Evolutionary conservation across 2,329 filamentous ascomycete species (phyloP).

Genomic region (Alternaria ventricosa): DNA sequence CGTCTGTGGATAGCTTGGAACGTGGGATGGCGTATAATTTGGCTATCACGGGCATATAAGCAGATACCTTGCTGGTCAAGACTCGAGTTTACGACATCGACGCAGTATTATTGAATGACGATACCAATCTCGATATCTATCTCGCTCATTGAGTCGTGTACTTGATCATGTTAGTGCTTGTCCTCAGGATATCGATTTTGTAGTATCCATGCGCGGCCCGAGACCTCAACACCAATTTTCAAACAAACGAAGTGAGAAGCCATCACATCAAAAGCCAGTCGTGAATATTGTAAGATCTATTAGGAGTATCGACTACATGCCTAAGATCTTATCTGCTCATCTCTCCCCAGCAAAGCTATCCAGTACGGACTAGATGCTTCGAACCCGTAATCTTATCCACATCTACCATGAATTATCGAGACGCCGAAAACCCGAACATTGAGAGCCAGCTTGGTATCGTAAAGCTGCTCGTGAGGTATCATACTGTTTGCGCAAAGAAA

Average conservation of each 20-base stretch:
- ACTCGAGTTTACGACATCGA: not conserved
- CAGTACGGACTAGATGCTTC: slow-evolving; percentile 21
- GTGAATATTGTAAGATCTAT: slow-evolving; percentile 17
- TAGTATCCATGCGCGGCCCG: no score
- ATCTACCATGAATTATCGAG: slow-evolving; percentile 13
- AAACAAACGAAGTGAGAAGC: no score
- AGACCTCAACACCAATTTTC: no score
- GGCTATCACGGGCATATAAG: not conserved
- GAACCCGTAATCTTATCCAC: slow-evolving; percentile 18
- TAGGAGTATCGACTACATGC: slow-evolving; percentile 25
- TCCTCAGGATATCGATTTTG: no score
- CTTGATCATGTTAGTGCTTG: no score
- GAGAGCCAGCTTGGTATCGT: slow-evolving; percentile 26
- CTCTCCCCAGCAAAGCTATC: slow-evolving; percentile 17
- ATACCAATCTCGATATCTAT: no score
- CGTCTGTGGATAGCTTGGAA: not conserved
- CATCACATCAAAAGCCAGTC: not conserved
- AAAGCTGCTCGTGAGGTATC: slow-evolving; percentile 35
- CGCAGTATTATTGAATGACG: slow-evolving; percentile 2
- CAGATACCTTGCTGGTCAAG: not conserved
- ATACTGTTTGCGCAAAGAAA: slow-evolving; percentile 33
- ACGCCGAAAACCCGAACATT: slow-evolving; percentile 19
- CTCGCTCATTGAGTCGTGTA: no score
- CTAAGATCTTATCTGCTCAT: slow-evolving; percentile 17
- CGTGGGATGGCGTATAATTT: not conserved